Percentiles rank a stretch among this genome's conserved stretches.
Conservation (phyloP, 148 eudicot species). For the Mesembryanthemum crystallinum region DNA sequence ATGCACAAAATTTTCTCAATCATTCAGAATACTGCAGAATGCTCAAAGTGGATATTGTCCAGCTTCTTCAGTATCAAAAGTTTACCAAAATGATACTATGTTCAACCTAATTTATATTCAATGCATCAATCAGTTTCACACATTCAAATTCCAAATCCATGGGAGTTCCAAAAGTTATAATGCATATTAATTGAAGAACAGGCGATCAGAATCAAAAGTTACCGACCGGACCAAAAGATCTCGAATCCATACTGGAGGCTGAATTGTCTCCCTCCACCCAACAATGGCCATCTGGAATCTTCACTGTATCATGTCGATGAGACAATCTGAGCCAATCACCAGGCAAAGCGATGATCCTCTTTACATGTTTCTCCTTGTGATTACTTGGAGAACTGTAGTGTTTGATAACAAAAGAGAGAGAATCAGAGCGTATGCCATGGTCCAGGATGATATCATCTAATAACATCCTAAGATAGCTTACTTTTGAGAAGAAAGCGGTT, state of each 20-base stretch:
- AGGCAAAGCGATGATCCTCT: slow-evolving; percentile 85
- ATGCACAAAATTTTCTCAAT: background rate
- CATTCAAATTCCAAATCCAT: background rate
- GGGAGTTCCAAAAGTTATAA: background rate
- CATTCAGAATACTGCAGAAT: background rate
- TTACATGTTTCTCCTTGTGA: slow-evolving; percentile 64
- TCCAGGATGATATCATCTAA: background rate
- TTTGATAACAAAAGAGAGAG: slow-evolving; percentile 5
- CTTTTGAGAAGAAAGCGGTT: background rate
- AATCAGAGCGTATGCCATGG: slow-evolving; percentile 11
- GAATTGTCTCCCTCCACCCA: slow-evolving; percentile 98
- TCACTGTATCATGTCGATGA: slow-evolving; percentile 44
- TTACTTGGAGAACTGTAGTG: slow-evolving; percentile 66
- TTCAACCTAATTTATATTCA: background rate
- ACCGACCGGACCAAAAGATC: slow-evolving; percentile 83
- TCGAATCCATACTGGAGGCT: slow-evolving; percentile 71
- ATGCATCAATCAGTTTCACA: background rate
- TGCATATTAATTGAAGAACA: background rate
- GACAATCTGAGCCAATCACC: slow-evolving; percentile 75
- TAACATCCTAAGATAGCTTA: background rate
- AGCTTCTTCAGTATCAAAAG: background rate
- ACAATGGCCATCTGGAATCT: slow-evolving; percentile 88
- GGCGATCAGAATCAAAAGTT: background rate
- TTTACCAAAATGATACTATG: background rate
- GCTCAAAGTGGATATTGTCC: background rate